Evolutionary conservation across 805 yeast genomes (phyloP).

Genomic region (Kluyveromyces siamensis): DNA sequence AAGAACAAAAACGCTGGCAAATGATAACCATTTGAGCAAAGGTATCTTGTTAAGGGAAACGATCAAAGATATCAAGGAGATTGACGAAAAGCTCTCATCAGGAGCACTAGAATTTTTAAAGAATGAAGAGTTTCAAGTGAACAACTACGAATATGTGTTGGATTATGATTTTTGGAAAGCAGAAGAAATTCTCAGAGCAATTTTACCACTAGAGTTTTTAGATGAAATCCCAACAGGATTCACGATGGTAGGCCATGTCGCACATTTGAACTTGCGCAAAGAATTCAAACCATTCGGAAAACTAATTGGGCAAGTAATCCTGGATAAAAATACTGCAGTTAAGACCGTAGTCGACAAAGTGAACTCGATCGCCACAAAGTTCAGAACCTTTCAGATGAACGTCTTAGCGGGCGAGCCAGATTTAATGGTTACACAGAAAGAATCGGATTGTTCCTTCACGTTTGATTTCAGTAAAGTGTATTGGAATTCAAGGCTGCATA

Average conservation of each 20-base stretch:
- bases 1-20: conserved; percentile 14
- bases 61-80: conserved; percentile 32
- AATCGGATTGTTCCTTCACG: conserved; percentile 73
- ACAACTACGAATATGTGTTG: conserved; percentile 46
- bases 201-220: conserved; percentile 57
- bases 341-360: conserved; percentile 88
- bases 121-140: conserved; percentile 38
- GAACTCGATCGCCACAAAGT: conserved; percentile 77
- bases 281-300: conserved; percentile 76
- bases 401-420: conserved; percentile 74
- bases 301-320: conserved; percentile 79
- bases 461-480: conserved; percentile 92
- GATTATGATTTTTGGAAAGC: conserved; percentile 80
- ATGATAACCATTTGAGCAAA: conserved; percentile 24
- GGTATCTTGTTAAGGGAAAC: conserved; percentile 52
- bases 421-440: conserved; percentile 71
- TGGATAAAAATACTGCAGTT: conserved; percentile 73
- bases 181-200: conserved; percentile 73
- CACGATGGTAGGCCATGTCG: conserved; percentile 90
- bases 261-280: conserved; percentile 78
- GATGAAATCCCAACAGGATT: conserved; percentile 84
- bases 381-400: conserved; percentile 90
- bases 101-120: conserved; percentile 38
- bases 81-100: conserved; percentile 31
- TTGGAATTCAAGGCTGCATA: conserved; percentile 92